These are phyloP conservation scores for Dictyostelium firmibasis DNA, from an alignment of 78 protist genomes.

Conservation along the genomic window DNA sequence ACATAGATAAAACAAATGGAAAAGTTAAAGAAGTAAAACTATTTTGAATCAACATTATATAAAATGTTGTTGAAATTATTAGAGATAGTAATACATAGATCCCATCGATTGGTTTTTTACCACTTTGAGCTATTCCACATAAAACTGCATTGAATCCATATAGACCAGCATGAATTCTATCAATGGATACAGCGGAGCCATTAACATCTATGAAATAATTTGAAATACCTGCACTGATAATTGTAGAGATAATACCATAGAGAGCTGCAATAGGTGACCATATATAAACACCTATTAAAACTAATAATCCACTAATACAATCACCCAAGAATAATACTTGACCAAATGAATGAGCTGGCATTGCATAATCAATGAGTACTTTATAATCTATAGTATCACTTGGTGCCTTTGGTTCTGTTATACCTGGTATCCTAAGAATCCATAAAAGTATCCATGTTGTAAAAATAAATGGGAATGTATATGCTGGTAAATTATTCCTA, in stretches of 20 bases:
- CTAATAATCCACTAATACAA: constrained; percentile 4
- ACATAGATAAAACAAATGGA: constrained; percentile 39
- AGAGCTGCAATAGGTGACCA: constrained; percentile 11
- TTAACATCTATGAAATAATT: background rate
- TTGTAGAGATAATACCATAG: constrained; percentile 24
- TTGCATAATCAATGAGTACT: background rate
- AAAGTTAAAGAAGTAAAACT: constrained; percentile 40
- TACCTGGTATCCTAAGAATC: background rate
- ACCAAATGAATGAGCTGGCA: constrained; percentile 51
- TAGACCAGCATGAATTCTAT: constrained; percentile 19
- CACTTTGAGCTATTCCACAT: constrained; percentile 33
- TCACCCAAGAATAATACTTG: constrained; percentile 56
- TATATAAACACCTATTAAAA: constrained; percentile 28
- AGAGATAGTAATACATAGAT: background rate
- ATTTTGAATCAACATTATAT: background rate
- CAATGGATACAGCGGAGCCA: background rate
- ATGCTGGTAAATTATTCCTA: constrained; percentile 8
- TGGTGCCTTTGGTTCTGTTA: background rate
- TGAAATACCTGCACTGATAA: background rate
- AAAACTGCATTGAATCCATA: constrained; percentile 48
- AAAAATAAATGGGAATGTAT: constrained; percentile 62
- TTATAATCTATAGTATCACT: background rate
- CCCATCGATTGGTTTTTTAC: constrained; percentile 12
- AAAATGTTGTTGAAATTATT: constrained; percentile 7
- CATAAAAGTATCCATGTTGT: constrained; percentile 39